Conservation (phyloP, 2,329 filamentous ascomycete genomes). For the Ophiocordyceps camponoti-saundersi region DNA sequence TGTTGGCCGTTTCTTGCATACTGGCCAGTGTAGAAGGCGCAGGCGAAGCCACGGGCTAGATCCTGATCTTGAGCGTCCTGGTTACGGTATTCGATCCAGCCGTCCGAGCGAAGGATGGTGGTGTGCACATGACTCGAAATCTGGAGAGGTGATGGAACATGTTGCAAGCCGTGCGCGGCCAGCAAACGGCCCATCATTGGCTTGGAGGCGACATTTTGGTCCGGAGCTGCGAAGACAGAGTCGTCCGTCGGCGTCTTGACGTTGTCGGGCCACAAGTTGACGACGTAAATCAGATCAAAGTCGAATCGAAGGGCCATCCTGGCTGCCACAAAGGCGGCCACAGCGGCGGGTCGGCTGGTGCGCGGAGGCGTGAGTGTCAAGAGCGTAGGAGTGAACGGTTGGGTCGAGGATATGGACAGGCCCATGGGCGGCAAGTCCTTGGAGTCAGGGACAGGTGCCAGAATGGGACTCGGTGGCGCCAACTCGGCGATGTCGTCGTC, state of each 20-base stretch:
- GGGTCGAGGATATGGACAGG: slow-evolving; percentile 8
- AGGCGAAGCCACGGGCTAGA: slow-evolving; percentile 33
- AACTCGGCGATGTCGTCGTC: slow-evolving; percentile 42
- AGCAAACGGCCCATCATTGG: slow-evolving; percentile 31
- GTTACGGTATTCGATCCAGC: slow-evolving; percentile 36
- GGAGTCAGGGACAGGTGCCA: slow-evolving; percentile 2
- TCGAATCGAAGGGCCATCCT: slow-evolving; percentile 37
- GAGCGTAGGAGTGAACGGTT: slow-evolving; percentile 13
- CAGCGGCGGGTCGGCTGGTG: slow-evolving; percentile 23
- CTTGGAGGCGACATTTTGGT: slow-evolving; percentile 4
- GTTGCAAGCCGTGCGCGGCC: slow-evolving; percentile 35
- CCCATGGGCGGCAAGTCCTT: slow-evolving; percentile 6
- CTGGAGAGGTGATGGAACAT: slow-evolving; percentile 32
- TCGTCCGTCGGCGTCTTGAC: slow-evolving; percentile 3
- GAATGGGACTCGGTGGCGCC: slow-evolving; percentile 6
- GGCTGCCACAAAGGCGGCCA: slow-evolving; percentile 35
- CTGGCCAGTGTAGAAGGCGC: slow-evolving; percentile 31
- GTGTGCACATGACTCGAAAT: slow-evolving; percentile 31
- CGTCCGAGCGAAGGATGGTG: slow-evolving; percentile 28
- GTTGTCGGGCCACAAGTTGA: slow-evolving; percentile 35
- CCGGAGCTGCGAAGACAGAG: slow-evolving; percentile 2
- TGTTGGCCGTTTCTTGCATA: slow-evolving; percentile 12
- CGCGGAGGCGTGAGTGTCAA: slow-evolving; percentile 28
- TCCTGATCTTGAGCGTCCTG: slow-evolving; percentile 22
- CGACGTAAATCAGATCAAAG: slow-evolving; percentile 41